Percentiles rank a stretch among this genome's conserved stretches.
Evolutionary conservation across 2,329 filamentous ascomycete genomes (phyloP).

Genomic region (Diaporthe citriasiana): DNA sequence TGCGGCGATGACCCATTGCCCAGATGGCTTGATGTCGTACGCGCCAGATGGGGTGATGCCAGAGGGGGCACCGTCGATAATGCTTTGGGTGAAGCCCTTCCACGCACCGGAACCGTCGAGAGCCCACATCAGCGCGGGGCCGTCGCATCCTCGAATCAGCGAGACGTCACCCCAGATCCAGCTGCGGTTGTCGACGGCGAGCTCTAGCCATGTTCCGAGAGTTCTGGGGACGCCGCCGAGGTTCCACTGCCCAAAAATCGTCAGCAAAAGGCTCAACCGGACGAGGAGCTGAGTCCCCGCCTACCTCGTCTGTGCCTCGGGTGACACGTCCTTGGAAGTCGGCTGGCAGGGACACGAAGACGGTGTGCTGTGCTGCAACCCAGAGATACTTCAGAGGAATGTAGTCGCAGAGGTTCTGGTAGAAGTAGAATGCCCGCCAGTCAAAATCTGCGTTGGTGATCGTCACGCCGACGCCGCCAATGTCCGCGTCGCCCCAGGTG

Average conservation of each 20-base stretch:
- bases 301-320: conserved; percentile 46
- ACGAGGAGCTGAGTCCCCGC: background rate
- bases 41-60: conserved; percentile 31
- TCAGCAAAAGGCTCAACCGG: background rate
- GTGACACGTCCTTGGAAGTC: conserved; percentile 48
- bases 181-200: conserved; percentile 45
- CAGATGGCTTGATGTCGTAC: conserved; percentile 43
- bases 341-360: conserved; percentile 47
- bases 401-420: conserved; percentile 49
- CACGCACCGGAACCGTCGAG: conserved; percentile 45
- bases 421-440: conserved; percentile 46
- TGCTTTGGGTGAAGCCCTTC: conserved; percentile 47
- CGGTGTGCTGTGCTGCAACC: conserved; percentile 44
- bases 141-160: conserved; percentile 50
- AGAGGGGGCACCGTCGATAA: conserved; percentile 46
- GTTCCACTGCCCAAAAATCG: conserved; percentile 35
- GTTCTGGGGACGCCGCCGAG: conserved; percentile 46
- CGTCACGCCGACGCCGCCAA: conserved; percentile 42
- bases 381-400: conserved; percentile 49
- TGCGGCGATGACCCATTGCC: conserved; percentile 46
- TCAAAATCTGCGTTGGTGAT: conserved; percentile 44
- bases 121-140: conserved; percentile 45
- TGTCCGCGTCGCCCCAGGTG: conserved; percentile 45
- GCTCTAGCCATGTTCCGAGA: conserved; percentile 49
- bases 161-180: conserved; percentile 48